phyloP scores from a whole-genome alignment of 2,329 filamentous ascomycete genomes.

The Escovopsis weberi region DNA sequence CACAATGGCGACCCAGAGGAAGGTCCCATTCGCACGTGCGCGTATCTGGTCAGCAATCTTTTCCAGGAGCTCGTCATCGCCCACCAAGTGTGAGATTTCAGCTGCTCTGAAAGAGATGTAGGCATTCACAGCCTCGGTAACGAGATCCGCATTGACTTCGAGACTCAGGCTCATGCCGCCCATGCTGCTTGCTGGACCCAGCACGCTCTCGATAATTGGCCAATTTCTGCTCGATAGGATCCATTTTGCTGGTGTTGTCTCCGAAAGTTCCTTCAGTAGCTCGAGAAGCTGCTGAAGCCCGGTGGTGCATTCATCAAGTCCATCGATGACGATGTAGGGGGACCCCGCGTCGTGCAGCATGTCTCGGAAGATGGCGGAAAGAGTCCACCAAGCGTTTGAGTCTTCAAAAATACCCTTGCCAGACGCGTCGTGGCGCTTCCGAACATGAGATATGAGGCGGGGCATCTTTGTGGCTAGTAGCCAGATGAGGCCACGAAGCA shows the following conservation, averaged over 20 bases:
- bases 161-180: neutral
- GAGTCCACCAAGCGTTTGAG: slow-evolving; percentile 19
- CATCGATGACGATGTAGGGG: slow-evolving; percentile 27
- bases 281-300: neutral
- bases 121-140: slow-evolving; percentile 1
- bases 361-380: slow-evolving; percentile 22
- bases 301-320: slow-evolving; percentile 25
- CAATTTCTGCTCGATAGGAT: slow-evolving; percentile 2
- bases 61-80: slow-evolving; percentile 1
- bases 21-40: slow-evolving; percentile 20
- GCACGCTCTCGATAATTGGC: slow-evolving; percentile 7
- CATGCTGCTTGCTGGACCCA: neutral
- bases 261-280: neutral
- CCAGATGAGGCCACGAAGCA: slow-evolving; percentile 29
- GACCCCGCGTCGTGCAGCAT: slow-evolving; percentile 24
- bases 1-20: slow-evolving; percentile 12
- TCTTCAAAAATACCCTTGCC: slow-evolving; percentile 20
- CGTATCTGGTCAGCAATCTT: slow-evolving; percentile 8
- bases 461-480: slow-evolving; percentile 20
- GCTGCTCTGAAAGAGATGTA: neutral
- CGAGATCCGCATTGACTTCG: slow-evolving; percentile 12
- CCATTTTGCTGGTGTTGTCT: neutral
- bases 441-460: slow-evolving; percentile 19
- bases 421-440: slow-evolving; percentile 16
- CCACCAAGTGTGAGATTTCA: neutral